Evolutionary conservation across 768 basidiomycete species (phyloP).

Genomic region (Mycena galopus): DNA sequence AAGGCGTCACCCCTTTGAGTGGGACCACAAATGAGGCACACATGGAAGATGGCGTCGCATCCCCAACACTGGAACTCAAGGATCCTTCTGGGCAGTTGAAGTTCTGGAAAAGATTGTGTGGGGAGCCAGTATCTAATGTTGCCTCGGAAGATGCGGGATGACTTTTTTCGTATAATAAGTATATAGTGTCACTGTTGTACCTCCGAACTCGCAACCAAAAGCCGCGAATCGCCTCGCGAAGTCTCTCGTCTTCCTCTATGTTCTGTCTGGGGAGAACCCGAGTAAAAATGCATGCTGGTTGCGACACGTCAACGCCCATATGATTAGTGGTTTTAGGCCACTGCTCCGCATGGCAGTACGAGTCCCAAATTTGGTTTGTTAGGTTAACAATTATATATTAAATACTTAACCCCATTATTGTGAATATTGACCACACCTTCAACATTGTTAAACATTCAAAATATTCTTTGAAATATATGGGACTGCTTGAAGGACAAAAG

Average conservation of each 20-base stretch:
- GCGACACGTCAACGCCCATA: too few relatives aligned
- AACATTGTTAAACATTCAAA: too few relatives aligned
- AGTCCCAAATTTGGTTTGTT: too few relatives aligned
- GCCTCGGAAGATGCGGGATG: too few relatives aligned
- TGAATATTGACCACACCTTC: too few relatives aligned
- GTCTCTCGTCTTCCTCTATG: not conserved
- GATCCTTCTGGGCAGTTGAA: conserved; percentile 17
- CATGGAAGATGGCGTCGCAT: conserved; percentile 74
- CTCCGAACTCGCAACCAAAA: not conserved
- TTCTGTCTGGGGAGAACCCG: not conserved
- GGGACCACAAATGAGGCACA: conserved; percentile 79
- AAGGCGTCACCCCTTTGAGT: conserved; percentile 78
- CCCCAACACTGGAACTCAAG: conserved; percentile 29
- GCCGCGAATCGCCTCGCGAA: not conserved
- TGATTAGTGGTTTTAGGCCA: too few relatives aligned
- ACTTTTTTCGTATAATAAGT: too few relatives aligned
- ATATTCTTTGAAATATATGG: too few relatives aligned
- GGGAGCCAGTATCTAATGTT: not conserved
- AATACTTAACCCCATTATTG: too few relatives aligned
- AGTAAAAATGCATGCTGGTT: not conserved
- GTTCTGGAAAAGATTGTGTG: conserved; percentile 19
- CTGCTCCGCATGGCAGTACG: too few relatives aligned
- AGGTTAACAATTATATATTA: too few relatives aligned
- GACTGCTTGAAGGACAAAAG: too few relatives aligned
- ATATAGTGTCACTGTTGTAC: not conserved